Evolutionary conservation across 805 yeast genomes (phyloP), one percentile per base, ranked within the genome.

Genomic region (Lachancea meyersii): DNA sequence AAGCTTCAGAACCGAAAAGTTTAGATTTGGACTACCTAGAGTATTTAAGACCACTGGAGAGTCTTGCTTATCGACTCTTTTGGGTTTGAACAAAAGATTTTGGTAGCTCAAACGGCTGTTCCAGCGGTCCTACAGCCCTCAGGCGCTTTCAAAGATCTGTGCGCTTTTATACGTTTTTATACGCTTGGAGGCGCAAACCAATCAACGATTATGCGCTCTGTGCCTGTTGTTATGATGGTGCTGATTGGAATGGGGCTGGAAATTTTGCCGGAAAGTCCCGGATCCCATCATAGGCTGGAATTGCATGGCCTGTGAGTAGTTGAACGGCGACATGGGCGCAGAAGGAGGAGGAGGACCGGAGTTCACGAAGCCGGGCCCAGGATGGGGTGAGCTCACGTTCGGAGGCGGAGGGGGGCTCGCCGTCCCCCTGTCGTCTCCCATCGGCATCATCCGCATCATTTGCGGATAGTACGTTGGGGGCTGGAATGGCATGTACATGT

Each of bases 401-500:
- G 57, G 60, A 8, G 60, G 48, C 13, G 60, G 60, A 8, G 60
- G 50, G 8, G 54, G 55, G 14, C 48, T 46, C 4, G 52, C 43
- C 8, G 48, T 41, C 10, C 48, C 45, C 14, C 34, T 54, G n/a
- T 47, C 48, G 20, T 46, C 47, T 21, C 51, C 50, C 56, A 58
- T 54, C 48, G 55, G 46, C 32, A 60, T 54, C 51, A 56, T 51
- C 32, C 54, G 63, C 21, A 54, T 55, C 58, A 60, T 58, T 5
- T 55, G 48, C 22, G 64, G 65, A 36, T 58, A 59, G 42, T 57
- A 58, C 52, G 59, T 49, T 14, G 64, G 62, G 10, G 63, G 63
- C 44, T 61, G 66, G 44, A 54, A 57, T 31, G 65, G 65, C 53
- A 60, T 51, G 30, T 60, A 61, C 62, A 60, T 57, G 2, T 58